Evolutionary conservation across 192 early-diverging fungal species (phyloP).

Genomic region (Mortierella antarctica): DNA sequence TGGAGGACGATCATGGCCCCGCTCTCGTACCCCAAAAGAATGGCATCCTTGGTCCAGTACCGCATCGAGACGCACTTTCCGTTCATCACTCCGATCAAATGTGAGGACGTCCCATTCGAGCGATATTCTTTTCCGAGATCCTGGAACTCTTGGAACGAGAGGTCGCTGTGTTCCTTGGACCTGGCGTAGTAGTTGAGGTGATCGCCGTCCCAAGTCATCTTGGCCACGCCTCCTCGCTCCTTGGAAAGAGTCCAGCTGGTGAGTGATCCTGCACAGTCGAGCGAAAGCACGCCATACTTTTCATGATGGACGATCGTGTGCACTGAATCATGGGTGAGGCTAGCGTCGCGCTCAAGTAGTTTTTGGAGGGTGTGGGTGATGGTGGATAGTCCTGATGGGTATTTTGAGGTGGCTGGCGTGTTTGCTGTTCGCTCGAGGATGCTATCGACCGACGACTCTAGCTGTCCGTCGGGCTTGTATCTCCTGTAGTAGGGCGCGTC

Average conservation of each 20-base stretch:
- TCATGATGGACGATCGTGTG: constrained; percentile 43
- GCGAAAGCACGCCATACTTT: constrained; percentile 37
- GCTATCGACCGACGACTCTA: constrained; percentile 1
- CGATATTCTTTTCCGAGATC: constrained; percentile 39
- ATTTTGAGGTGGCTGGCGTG: neutral
- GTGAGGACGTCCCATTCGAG: constrained; percentile 27
- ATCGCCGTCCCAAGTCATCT: constrained; percentile 45
- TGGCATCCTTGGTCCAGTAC: constrained; percentile 66
- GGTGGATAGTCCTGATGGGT: constrained; percentile 4
- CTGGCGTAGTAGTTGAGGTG: constrained; percentile 59
- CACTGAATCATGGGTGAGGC: constrained; percentile 35
- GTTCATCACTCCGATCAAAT: constrained; percentile 54
- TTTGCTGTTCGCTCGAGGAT: neutral
- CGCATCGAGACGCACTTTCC: constrained; percentile 57
- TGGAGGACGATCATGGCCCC: constrained; percentile 62
- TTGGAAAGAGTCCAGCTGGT: constrained; percentile 52
- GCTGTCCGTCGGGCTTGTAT: constrained; percentile 8
- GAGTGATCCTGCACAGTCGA: constrained; percentile 54
- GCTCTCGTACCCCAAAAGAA: constrained; percentile 61
- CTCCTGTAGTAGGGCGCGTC: constrained; percentile 26
- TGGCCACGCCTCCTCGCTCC: constrained; percentile 24
- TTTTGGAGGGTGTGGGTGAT: constrained; percentile 25
- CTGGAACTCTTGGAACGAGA: constrained; percentile 51
- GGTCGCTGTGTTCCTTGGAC: constrained; percentile 38
- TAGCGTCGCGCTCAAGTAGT: constrained; percentile 24